Percentiles rank a stretch among this genome's conserved stretches.
Evolutionary conservation across 2,329 filamentous ascomycete genomes (phyloP).

Genomic region (Beauveria bassiana): DNA sequence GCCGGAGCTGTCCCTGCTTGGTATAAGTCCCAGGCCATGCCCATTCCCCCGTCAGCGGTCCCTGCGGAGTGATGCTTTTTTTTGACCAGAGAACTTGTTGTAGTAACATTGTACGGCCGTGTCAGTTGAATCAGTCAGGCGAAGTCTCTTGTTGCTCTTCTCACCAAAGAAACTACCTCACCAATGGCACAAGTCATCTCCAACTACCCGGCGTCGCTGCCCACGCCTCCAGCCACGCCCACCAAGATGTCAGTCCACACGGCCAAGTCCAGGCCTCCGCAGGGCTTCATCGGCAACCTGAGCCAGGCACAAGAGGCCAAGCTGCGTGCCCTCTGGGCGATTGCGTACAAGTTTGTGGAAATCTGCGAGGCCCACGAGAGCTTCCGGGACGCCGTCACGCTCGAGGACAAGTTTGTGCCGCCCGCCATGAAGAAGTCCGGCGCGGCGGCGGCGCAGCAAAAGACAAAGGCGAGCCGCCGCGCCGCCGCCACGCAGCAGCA

Average conservation of each 20-base stretch:
- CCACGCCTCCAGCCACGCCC: neutral
- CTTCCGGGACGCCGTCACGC: constrained; percentile 18
- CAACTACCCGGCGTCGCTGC: neutral
- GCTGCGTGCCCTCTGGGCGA: constrained; percentile 72
- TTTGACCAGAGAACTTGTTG: neutral
- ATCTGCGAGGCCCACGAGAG: constrained; percentile 28
- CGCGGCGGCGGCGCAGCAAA: constrained; percentile 5
- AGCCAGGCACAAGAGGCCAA: constrained; percentile 75
- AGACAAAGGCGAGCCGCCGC: constrained; percentile 23
- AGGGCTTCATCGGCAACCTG: constrained; percentile 70
- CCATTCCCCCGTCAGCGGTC: neutral
- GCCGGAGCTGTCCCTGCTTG: neutral
- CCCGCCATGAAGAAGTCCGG: constrained; percentile 17
- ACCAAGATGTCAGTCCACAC: neutral
- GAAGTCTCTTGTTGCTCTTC: neutral
- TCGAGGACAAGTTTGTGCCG: constrained; percentile 25
- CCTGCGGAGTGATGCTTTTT: neutral
- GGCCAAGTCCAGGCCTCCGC: constrained; percentile 25
- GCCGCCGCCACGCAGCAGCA: constrained; percentile 38
- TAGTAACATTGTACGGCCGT: neutral
- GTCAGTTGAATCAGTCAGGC: neutral
- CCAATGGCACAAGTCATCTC: constrained; percentile 3
- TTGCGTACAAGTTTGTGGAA: constrained; percentile 64
- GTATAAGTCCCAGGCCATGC: constrained; percentile 7
- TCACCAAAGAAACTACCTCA: neutral